Evolutionary conservation across 331 rosid species (phyloP), one percentile per base, ranked within the genome.

Genomic region (Ulmus americana): DNA sequence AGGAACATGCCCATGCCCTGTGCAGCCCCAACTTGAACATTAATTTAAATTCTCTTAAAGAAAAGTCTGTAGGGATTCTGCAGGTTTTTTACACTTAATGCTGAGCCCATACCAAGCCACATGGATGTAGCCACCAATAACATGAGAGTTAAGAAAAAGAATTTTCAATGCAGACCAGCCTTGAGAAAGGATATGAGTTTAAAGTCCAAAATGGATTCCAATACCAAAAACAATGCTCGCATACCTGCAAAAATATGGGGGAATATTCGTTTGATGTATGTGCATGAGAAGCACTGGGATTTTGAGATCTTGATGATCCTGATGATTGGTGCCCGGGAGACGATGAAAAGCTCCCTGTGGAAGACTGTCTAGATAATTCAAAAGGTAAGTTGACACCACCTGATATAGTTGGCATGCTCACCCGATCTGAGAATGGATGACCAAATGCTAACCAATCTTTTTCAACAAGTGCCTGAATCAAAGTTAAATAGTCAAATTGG

Each of bases 391-490:
- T 86, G 63, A 78, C 76, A 72, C 77, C 71, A 69, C 89, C 97
- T 45, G 84, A 77, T 49, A 80, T 44, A 13, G 85, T 56, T n/a
- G 97, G 95, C 77, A 74, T 69, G 68, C 91, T 88, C 73, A 86
- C 69, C 41, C 99, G 89, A 66, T 94, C 98, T 20, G 95, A 80
- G 78, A 87, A 89, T 58, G 95, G 95, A 76, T 94, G 98, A 62
- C 98, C 98, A 79, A 94, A 94, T 68, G 97, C 97, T 52, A 94
- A 81, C 98, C 98, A 94, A 68, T 94, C 98, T 79, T 94, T 92
- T 80, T 94, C 98, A 64, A 94, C 58, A 56, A 94, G 95, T 65
- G 97, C 98, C 98, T 94, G 61, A 38, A 74, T 40, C 22, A 81
- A 70, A 63, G 46, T 53, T 50, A 55, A 10, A 61, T 52, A 48